Base-by-base conservation (phyloP, 306 rosid genomes). In the Hippophae rhamnoides region DNA sequence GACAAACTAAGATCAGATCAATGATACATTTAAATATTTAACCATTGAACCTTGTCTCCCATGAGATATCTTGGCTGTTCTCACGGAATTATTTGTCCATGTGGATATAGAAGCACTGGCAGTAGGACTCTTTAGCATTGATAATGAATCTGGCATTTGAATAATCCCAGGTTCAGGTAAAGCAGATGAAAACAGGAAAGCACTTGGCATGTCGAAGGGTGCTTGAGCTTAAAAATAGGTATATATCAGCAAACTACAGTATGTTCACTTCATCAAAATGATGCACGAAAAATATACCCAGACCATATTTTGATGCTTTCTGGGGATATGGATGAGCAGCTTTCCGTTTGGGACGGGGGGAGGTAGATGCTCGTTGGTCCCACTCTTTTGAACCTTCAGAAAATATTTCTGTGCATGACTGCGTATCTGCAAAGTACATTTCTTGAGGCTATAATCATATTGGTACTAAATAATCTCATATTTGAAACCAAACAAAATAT, bases 331-430 rank as follows among this genome's bases (percentile, higher is more conserved):
- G 98, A 77, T 87, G 96, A 64, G 96, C 69, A 54, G 98, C 95
- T 74, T 90, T 90, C 79, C 96, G 78, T 62, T 90, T 90, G 12
- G 98, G 98, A 56, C 98, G 89, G 59, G 96, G 98, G 98, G 98
- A 58, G 98, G 98, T 59, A 90, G 81, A 81, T 90, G 98, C 58
- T 90, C 98, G 53, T 72, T 78, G 40, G 92, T 69, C 69, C 98
- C 96, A 68, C 64, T 90, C 82, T 90, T 90, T 56, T 90, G 98
- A 84, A 85, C 98, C 76, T 90, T 90, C 52, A 85, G 79, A 76
- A 90, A 90, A 72, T 90, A 90, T 65, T 90, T 90, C 44, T 90
- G 98, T 13, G 98, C 96, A 76, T 90, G 98, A 78, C 98, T 90
- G 25, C 96, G 92, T 72, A 87, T 90, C 96, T 87, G 74, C 71